phyloP scores from a whole-genome alignment of 2,329 filamentous ascomycete species.

The Colletotrichum nymphaeae region DNA sequence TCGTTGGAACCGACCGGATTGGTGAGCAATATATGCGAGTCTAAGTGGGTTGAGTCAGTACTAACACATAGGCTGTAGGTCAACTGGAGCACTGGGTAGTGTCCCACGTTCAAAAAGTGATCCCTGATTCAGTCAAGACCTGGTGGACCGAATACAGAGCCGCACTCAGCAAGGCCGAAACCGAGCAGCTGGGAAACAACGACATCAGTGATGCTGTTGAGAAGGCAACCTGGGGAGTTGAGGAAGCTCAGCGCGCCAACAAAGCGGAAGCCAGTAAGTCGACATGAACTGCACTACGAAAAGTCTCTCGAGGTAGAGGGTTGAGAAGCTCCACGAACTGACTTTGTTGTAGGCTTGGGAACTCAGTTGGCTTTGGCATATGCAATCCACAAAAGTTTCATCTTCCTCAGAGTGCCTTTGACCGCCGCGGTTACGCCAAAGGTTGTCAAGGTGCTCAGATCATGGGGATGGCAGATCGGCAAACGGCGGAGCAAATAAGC shows the following conservation, averaged over 20 bases:
- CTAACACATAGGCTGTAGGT: conserved; percentile 51
- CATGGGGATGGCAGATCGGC: conserved; percentile 96
- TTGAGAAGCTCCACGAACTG: conserved; percentile 34
- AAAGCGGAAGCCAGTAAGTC: conserved; percentile 80
- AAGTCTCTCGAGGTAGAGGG: background rate
- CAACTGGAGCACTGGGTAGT: conserved; percentile 76
- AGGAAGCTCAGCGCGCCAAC: conserved; percentile 71
- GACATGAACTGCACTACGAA: conserved; percentile 4
- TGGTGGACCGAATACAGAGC: conserved; percentile 62
- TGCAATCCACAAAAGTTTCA: conserved; percentile 97
- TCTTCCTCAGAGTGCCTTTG: conserved; percentile 93
- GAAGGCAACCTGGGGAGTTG: conserved; percentile 69
- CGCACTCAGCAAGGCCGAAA: conserved; percentile 58
- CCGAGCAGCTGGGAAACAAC: conserved; percentile 55
- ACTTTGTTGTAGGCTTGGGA: conserved; percentile 61
- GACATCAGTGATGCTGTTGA: conserved; percentile 59
- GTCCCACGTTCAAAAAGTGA: conserved; percentile 65
- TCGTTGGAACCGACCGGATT: conserved; percentile 87
- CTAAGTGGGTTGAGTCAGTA: background rate
- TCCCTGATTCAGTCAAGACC: conserved; percentile 70
- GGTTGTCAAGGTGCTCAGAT: conserved; percentile 87
- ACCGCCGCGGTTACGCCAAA: conserved; percentile 93
- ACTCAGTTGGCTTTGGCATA: conserved; percentile 95
- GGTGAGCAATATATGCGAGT: conserved; percentile 59
- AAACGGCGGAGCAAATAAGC: conserved; percentile 57